phyloP scores from a whole-genome alignment of 1,284 basidiomycete species.

The Apiotrichum siamense region DNA sequence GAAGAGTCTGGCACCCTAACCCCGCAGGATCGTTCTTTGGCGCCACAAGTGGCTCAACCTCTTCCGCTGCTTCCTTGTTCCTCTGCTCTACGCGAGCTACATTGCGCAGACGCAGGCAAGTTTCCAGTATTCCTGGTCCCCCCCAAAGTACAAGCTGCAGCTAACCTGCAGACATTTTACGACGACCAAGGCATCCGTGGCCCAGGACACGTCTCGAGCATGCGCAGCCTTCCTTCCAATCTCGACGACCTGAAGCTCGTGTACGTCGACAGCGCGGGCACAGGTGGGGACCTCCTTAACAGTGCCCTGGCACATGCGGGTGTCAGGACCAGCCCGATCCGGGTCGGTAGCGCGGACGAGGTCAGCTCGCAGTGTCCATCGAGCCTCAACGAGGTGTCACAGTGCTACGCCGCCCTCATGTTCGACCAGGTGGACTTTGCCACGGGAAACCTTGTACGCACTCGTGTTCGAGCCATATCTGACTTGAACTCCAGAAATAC shows the following conservation, averaged over 20 bases:
- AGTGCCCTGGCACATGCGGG: constrained; percentile 53
- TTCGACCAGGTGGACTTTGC: constrained; percentile 58
- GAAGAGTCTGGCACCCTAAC: constrained; percentile 50
- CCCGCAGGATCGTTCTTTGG: constrained; percentile 14
- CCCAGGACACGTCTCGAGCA: constrained; percentile 55
- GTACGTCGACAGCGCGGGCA: neutral
- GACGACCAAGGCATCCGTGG: constrained; percentile 41
- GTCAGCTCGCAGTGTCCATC: constrained; percentile 60
- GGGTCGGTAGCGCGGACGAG: constrained; percentile 49
- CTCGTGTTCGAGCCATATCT: neutral
- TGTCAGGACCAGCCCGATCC: constrained; percentile 47
- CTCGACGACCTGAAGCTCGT: constrained; percentile 57
- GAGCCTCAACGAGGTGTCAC: constrained; percentile 63
- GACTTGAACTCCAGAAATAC: constrained; percentile 52
- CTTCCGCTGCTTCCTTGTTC: constrained; percentile 61
- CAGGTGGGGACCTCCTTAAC: constrained; percentile 51
- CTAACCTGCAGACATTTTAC: constrained; percentile 4
- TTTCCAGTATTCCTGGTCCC: too few relatives aligned
- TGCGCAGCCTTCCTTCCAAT: constrained; percentile 52
- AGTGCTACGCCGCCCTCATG: constrained; percentile 65
- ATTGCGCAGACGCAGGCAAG: neutral
- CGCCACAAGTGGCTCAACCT: constrained; percentile 54
- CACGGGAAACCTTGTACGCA: constrained; percentile 17
- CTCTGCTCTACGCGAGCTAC: constrained; percentile 58
- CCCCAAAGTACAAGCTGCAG: too few relatives aligned